These are phyloP conservation scores for Leptosphaerulina australis DNA, from an alignment of 2,329 filamentous ascomycete genomes.

Conservation along the genomic window DNA sequence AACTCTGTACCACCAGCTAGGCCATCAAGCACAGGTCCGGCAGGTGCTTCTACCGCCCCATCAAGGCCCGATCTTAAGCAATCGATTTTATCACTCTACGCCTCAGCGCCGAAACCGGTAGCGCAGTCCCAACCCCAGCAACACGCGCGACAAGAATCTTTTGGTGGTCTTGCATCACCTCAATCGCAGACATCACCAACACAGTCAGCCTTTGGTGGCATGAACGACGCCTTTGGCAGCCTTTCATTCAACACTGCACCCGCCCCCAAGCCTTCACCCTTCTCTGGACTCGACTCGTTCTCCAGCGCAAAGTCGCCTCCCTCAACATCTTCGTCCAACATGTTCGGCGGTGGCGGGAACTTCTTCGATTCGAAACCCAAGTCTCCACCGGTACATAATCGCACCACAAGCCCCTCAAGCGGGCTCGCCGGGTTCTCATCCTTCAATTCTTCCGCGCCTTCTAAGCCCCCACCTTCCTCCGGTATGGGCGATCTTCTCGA, in stretches of 20 bases:
- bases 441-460: conserved; percentile 60
- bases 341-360: conserved; percentile 70
- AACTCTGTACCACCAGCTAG: conserved; percentile 71
- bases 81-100: conserved; percentile 94
- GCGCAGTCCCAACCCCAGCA: conserved; percentile 54
- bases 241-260: conserved; percentile 63
- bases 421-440: conserved; percentile 69
- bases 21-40: conserved; percentile 78
- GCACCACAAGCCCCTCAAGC: conserved; percentile 61
- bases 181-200: conserved; percentile 40
- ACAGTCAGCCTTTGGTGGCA: conserved; percentile 63
- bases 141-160: conserved; percentile 60
- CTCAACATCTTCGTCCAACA: conserved; percentile 56
- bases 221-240: conserved; percentile 81
- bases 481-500: conserved; percentile 79
- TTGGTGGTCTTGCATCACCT: conserved; percentile 57
- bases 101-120: conserved; percentile 79
- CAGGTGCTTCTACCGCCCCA: conserved; percentile 59
- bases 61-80: conserved; percentile 94
- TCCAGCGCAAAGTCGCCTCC: conserved; percentile 47
- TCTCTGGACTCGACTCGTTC: conserved; percentile 66
- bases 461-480: conserved; percentile 55
- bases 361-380: conserved; percentile 81
- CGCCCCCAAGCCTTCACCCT: conserved; percentile 65
- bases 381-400: conserved; percentile 52